Percentiles rank a stretch among this genome's conserved stretches.
Conservation (phyloP, 768 basidiomycete species). For the Collybiopsis luxurians region DNA sequence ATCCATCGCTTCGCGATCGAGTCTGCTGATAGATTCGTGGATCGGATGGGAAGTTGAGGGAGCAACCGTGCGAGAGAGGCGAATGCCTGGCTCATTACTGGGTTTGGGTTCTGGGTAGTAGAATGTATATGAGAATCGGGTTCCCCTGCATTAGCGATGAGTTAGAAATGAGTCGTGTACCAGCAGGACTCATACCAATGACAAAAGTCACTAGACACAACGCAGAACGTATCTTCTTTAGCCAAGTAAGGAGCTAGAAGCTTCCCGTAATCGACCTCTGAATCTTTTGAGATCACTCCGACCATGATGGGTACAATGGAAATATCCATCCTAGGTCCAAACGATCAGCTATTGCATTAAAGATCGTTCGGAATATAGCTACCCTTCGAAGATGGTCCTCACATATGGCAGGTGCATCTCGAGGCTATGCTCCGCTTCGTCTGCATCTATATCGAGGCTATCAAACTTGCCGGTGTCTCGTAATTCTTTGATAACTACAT, state of each 20-base stretch:
- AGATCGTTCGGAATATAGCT: neutral
- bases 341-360: too few species aligned
- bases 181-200: conserved; percentile 68
- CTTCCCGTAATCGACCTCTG: conserved; percentile 62
- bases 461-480: conserved; percentile 65
- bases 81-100: conserved; percentile 40
- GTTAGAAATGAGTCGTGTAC: neutral
- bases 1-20: conserved; percentile 88
- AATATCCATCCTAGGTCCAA: conserved; percentile 59
- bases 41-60: conserved; percentile 61
- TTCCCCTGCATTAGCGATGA: conserved; percentile 53
- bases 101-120: conserved; percentile 72
- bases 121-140: conserved; percentile 82
- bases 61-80: conserved; percentile 42
- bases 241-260: conserved; percentile 81
- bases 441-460: conserved; percentile 59
- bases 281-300: conserved; percentile 62
- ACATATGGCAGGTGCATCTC: conserved; percentile 98
- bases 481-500: conserved; percentile 65
- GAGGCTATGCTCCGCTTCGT: conserved; percentile 95
- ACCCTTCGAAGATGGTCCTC: conserved; percentile 83
- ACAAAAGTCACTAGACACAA: conserved; percentile 96
- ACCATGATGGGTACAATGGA: conserved; percentile 88
- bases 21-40: conserved; percentile 73
- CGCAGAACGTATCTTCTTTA: conserved; percentile 77